Evolutionary conservation across 192 early-diverging fungal genomes (phyloP).

Genomic region (Umbelopsis ramanniana): DNA sequence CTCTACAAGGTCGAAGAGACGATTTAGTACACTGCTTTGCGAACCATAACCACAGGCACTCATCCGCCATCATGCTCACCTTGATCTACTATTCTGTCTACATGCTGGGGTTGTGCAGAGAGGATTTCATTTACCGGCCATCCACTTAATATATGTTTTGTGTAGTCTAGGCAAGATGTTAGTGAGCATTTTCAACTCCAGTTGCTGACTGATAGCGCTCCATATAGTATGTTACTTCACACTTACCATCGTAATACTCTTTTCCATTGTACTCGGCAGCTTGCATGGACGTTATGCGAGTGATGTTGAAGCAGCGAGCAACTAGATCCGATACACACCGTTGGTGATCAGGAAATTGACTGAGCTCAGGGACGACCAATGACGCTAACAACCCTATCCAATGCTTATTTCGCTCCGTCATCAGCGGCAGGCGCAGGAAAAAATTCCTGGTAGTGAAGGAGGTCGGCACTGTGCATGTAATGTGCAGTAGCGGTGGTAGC

Average conservation of each 20-base stretch:
- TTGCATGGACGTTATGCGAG: not conserved
- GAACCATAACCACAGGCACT: not conserved
- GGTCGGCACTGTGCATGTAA: not conserved
- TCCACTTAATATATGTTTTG: not conserved
- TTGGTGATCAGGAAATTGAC: not conserved
- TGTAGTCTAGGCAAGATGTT: not conserved
- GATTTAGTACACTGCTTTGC: not conserved
- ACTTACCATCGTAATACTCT: slow-evolving; percentile 9
- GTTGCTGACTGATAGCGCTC: too few species aligned
- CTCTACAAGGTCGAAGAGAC: not conserved
- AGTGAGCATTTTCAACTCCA: not conserved
- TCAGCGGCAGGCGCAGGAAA: not conserved
- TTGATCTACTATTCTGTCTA: slow-evolving; percentile 15
- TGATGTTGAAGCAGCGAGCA: not conserved
- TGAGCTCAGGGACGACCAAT: not conserved
- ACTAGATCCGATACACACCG: slow-evolving; percentile 2
- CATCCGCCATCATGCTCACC: not conserved
- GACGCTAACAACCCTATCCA: not conserved
- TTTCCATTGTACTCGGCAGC: slow-evolving; percentile 13
- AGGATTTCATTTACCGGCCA: slow-evolving; percentile 14
- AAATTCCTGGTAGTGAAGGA: not conserved
- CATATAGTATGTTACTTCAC: not conserved
- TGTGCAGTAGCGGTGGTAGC: not conserved
- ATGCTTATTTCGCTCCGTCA: not conserved
- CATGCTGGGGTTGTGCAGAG: not conserved